phyloP scores from a whole-genome alignment of 2,329 filamentous ascomycete species.

The Nothophoma quercina region DNA sequence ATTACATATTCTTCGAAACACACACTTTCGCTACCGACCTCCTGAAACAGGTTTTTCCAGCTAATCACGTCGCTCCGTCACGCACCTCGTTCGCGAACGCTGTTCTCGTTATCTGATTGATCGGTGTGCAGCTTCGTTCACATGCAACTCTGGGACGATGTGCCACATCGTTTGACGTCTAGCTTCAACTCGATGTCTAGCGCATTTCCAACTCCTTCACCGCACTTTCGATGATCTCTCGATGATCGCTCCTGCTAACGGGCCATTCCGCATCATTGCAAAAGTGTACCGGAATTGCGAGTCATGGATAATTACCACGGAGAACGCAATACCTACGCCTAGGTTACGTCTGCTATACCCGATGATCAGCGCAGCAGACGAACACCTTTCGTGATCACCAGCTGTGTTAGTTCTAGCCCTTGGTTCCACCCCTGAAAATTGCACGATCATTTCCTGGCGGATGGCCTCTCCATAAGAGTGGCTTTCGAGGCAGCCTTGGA shows the following conservation, averaged over 20 bases:
- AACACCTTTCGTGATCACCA: neutral
- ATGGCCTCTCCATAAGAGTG: neutral
- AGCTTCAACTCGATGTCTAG: conserved; percentile 2
- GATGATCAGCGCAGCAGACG: conserved; percentile 10
- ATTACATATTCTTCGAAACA: conserved; percentile 9
- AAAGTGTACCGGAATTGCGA: neutral
- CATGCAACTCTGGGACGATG: conserved; percentile 10
- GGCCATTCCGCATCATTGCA: conserved; percentile 3
- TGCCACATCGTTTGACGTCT: conserved; percentile 11
- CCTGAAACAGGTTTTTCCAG: conserved; percentile 7
- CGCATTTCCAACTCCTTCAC: conserved; percentile 7
- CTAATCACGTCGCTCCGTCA: conserved; percentile 3
- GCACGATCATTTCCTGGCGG: neutral
- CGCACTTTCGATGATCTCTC: conserved; percentile 4
- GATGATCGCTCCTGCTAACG: conserved; percentile 1
- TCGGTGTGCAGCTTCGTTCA: conserved; percentile 18
- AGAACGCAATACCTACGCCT: neutral
- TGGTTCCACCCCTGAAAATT: neutral
- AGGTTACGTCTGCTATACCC: neutral
- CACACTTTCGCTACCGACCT: neutral
- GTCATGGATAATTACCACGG: neutral
- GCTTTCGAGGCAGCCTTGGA: conserved; percentile 4
- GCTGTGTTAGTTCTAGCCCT: neutral
- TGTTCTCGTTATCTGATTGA: conserved; percentile 5
- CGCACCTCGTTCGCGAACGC: conserved; percentile 3